Evolutionary conservation across 2,329 filamentous ascomycete genomes (phyloP).

Genomic region (Botrytis paeoniae): DNA sequence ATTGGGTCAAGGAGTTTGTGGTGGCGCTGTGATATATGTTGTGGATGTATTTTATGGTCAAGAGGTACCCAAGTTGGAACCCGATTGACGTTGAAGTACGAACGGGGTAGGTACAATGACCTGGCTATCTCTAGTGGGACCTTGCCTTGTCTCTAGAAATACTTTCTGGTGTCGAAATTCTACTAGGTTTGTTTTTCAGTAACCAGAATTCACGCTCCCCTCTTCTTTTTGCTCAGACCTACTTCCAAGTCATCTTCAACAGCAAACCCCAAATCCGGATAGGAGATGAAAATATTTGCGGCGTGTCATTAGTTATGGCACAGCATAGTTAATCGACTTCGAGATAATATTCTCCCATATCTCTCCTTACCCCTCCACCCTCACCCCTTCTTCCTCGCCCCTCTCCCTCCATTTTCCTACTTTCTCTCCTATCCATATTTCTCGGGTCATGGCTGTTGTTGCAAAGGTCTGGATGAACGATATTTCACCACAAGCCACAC

Average conservation of each 20-base stretch:
- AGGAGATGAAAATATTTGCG: not conserved
- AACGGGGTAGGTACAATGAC: not conserved
- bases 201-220: not conserved
- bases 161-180: not conserved
- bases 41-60: not conserved
- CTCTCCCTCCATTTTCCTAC: not conserved
- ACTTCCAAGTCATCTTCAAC: not conserved
- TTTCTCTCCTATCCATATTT: not conserved
- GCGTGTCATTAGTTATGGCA: not conserved
- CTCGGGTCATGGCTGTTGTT: not conserved
- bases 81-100: not conserved
- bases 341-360: not conserved
- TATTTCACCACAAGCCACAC: not conserved
- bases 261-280: not conserved
- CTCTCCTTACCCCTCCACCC: not conserved
- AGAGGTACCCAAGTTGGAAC: not conserved
- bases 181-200: not conserved
- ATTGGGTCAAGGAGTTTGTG: not conserved
- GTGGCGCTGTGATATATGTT: not conserved
- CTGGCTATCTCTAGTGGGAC: not conserved
- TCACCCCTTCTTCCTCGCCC: not conserved
- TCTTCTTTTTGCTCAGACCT: not conserved
- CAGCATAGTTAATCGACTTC: not conserved
- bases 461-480: not conserved
- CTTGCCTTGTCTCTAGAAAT: not conserved